phyloP scores from a whole-genome alignment of 805 yeast species.

The Metschnikowia bowlesiae region DNA sequence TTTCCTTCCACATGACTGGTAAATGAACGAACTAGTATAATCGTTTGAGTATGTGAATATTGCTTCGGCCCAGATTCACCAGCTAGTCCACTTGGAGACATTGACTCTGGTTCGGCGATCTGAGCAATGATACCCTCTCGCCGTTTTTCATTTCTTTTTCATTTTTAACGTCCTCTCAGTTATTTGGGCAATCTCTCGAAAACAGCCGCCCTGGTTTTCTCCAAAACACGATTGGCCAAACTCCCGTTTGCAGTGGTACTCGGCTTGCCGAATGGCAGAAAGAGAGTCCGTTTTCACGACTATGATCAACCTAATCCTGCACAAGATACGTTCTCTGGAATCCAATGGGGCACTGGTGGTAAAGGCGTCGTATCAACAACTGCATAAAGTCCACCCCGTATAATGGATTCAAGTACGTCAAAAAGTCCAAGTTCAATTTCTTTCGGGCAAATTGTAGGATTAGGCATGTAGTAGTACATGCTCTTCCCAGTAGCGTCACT shows the following conservation, averaged over 20 bases:
- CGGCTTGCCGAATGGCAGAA: constrained; percentile 59
- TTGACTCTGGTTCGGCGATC: constrained; percentile 30
- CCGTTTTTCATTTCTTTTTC: constrained; percentile 16
- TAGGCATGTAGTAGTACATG: constrained; percentile 61
- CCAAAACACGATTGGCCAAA: constrained; percentile 75
- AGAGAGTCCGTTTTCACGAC: constrained; percentile 67
- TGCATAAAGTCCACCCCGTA: constrained; percentile 89
- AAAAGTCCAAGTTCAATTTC: constrained; percentile 68
- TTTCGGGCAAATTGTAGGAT: constrained; percentile 66
- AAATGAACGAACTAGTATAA: constrained; percentile 59
- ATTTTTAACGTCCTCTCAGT: constrained; percentile 52
- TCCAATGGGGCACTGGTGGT: constrained; percentile 83
- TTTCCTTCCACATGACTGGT: constrained; percentile 69
- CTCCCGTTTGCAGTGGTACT: constrained; percentile 63
- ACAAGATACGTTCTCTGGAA: constrained; percentile 61
- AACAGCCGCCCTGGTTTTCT: constrained; percentile 85
- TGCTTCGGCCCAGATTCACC: constrained; percentile 75
- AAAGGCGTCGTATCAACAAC: constrained; percentile 76
- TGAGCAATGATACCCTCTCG: constrained; percentile 23
- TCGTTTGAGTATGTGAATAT: constrained; percentile 68
- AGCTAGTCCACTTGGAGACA: constrained; percentile 71
- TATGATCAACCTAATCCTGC: constrained; percentile 67
- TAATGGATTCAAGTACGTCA: constrained; percentile 82
- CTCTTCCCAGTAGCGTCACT: constrained; percentile 57
- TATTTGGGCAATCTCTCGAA: constrained; percentile 66